These are phyloP conservation scores for Pyricularia sp. DNA, from an alignment of 2,329 filamentous ascomycete species.

Conservation along the genomic window DNA sequence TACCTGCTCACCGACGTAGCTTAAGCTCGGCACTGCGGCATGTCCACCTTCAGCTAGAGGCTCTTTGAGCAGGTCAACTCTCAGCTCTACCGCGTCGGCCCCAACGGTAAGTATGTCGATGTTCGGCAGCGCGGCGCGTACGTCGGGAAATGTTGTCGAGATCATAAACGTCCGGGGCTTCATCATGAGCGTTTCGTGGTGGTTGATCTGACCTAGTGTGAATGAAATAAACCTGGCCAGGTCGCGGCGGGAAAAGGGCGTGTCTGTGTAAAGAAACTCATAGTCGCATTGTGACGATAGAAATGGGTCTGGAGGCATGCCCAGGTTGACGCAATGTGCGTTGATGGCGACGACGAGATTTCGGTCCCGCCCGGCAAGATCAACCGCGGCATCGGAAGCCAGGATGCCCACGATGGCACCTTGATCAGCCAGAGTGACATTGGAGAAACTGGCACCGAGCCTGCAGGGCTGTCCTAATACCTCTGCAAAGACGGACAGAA, in stretches of 20 bases:
- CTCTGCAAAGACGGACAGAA: slow-evolving; percentile 68
- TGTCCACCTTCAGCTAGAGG: slow-evolving; percentile 50
- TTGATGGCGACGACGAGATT: slow-evolving; percentile 60
- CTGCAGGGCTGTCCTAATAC: slow-evolving; percentile 67
- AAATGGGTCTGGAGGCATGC: slow-evolving; percentile 56
- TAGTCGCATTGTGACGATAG: slow-evolving; percentile 69
- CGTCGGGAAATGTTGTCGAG: slow-evolving; percentile 81
- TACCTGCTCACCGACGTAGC: slow-evolving; percentile 78
- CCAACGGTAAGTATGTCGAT: slow-evolving; percentile 82
- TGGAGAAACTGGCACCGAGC: slow-evolving; percentile 44
- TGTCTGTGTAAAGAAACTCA: slow-evolving; percentile 74
- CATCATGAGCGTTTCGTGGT: slow-evolving; percentile 67
- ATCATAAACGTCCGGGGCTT: slow-evolving; percentile 78
- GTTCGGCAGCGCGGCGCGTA: slow-evolving; percentile 73
- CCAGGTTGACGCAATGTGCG: slow-evolving; percentile 64
- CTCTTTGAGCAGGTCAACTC: slow-evolving; percentile 74
- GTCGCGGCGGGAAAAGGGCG: slow-evolving; percentile 64
- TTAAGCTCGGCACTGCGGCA: slow-evolving; percentile 62
- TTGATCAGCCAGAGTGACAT: slow-evolving; percentile 43
- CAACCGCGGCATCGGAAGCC: slow-evolving; percentile 44
- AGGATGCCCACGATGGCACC: slow-evolving; percentile 61
- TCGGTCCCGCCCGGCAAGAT: slow-evolving; percentile 48
- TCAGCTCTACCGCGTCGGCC: slow-evolving; percentile 75
- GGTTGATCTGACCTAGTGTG: slow-evolving; percentile 68
- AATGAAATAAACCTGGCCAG: slow-evolving; percentile 72